Evolutionary conservation across 2,329 filamentous ascomycete genomes (phyloP).

Genomic region (Diaporthe vaccinii): DNA sequence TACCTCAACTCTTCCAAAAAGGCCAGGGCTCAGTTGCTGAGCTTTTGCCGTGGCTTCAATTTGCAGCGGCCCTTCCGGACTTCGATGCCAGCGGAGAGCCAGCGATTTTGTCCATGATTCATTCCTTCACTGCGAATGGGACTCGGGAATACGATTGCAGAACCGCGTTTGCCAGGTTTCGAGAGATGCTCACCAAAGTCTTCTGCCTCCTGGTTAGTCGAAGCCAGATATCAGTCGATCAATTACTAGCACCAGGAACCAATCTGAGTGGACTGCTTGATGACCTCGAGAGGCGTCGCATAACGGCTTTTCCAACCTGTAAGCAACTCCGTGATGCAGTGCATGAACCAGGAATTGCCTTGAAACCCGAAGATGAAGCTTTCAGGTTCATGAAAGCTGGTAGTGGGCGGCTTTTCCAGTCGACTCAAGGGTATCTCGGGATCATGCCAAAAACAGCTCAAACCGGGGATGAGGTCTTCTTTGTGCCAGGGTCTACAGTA

Average conservation of each 20-base stretch:
- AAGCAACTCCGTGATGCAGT: not conserved
- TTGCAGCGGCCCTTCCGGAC: not conserved
- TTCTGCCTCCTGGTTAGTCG: not conserved
- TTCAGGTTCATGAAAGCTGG: not conserved
- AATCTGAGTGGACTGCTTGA: not conserved
- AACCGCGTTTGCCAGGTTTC: not conserved
- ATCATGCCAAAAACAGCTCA: not conserved
- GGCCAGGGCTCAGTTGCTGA: not conserved
- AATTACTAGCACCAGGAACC: not conserved
- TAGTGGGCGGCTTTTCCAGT: not conserved
- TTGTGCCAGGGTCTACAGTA: not conserved
- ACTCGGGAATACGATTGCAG: not conserved
- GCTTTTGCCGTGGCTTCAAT: not conserved
- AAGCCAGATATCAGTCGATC: not conserved
- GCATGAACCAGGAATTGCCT: not conserved
- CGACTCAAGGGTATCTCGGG: not conserved
- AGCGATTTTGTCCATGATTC: not conserved
- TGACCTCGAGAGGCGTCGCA: not conserved
- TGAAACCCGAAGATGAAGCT: not conserved
- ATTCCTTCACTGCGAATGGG: not conserved
- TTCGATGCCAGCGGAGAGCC: not conserved
- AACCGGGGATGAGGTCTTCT: not conserved
- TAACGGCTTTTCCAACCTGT: not conserved
- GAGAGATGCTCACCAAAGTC: not conserved
- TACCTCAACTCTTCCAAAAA: not conserved